Evolutionary conservation across 345 rosid species (phyloP).

Genomic region (Salix udensis): DNA sequence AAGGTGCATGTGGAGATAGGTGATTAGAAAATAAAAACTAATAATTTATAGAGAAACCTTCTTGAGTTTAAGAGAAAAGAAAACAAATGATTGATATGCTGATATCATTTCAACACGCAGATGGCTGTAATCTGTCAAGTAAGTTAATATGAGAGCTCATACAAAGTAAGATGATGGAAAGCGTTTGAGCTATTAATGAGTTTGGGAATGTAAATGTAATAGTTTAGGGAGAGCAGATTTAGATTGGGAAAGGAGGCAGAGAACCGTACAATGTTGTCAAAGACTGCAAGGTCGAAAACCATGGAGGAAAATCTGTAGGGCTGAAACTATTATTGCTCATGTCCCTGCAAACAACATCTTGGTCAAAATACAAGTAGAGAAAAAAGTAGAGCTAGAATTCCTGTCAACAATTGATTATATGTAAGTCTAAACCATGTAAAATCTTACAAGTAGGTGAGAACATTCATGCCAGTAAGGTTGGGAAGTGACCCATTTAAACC

Average conservation of each 20-base stretch:
- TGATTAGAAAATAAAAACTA: not conserved
- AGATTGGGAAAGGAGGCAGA: slow-evolving; percentile 15
- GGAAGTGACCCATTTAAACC: slow-evolving; percentile 54
- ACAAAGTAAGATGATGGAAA: not conserved
- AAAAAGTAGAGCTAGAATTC: not conserved
- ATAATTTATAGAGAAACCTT: not conserved
- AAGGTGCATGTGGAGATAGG: not conserved
- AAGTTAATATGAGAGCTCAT: not conserved
- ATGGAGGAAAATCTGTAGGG: slow-evolving; percentile 46
- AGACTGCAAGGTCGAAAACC: slow-evolving; percentile 46
- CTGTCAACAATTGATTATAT: not conserved
- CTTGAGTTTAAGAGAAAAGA: not conserved
- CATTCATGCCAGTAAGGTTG: slow-evolving; percentile 46
- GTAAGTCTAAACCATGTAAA: not conserved
- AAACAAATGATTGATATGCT: not conserved
- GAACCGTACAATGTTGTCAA: slow-evolving; percentile 63
- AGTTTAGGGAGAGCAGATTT: not conserved
- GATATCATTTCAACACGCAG: not conserved
- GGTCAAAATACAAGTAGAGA: not conserved
- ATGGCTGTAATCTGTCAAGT: not conserved
- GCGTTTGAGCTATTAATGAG: not conserved
- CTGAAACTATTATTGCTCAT: slow-evolving; percentile 70
- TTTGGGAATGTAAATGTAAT: not conserved
- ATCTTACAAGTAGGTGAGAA: slow-evolving; percentile 67
- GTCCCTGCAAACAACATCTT: slow-evolving; percentile 48